Base-by-base conservation (phyloP, 495 filamentous ascomycete genomes). In the Penicillium subrubescens region DNA sequence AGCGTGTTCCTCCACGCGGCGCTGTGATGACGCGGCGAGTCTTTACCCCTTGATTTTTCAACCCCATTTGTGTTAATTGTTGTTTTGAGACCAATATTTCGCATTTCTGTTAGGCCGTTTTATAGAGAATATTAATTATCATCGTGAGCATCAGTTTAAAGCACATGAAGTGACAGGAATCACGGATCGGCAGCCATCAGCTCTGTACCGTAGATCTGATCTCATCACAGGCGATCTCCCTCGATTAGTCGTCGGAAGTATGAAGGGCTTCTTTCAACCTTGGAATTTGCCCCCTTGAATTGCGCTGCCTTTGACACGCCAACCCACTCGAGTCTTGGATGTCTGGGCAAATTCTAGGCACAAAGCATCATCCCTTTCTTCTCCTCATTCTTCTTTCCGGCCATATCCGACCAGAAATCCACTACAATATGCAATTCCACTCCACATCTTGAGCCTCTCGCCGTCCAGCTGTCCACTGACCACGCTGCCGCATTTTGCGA, bases 181-280 rank as follows among this genome's bases (percentile, higher is more conserved):
- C 29, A 27, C 35, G 12, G 55, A 15, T 37, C 48, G 23, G 55
- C 23, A 41, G 15, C 14, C 19, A 31, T 31, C 35, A 21, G 23
- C 39, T 12, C 44, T 12, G 23, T 48, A 21, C 44, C 33, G 51
- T 54, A 41, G 37, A 58, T 33, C 37, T 15, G 56, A 56, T 56
- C 53, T 56, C 56, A 25, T 41, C 39, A 43, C 48, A 12, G 35
- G 15, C 27, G 64, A 63, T 67, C 65, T 31, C 51, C 60, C 55
- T 57, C 37, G 48, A 57, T 62, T 44, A 48, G 46, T 29, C 37
- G 41, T 56, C 60, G 41, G 60, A 67, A 63, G 65, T 67, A 67
- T 67, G 65, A 63, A 67, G 57, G 65, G 55, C 60, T 27, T 63
- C 59, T 21, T 35, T 59, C 54, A 44, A 53, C 19, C 55, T 48